phyloP scores from a whole-genome alignment of 2,329 filamentous ascomycete species.

The Xenoacremonium recifei region DNA sequence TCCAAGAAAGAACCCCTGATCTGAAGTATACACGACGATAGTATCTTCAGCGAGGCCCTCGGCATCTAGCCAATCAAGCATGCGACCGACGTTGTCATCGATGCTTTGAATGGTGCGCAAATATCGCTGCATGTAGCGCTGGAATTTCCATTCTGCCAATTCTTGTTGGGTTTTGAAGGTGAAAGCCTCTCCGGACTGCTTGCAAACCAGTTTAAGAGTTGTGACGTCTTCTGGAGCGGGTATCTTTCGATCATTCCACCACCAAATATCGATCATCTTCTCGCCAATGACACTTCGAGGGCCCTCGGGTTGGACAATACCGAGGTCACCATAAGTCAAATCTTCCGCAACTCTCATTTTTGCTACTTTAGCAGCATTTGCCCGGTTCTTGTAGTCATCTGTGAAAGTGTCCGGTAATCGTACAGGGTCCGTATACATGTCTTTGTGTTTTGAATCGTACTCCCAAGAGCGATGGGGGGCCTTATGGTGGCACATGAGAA shows the following conservation, averaged over 20 bases:
- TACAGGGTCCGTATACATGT: constrained; percentile 46
- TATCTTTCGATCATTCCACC: constrained; percentile 25
- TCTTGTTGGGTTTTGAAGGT: constrained; percentile 40
- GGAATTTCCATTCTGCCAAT: constrained; percentile 53
- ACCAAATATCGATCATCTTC: constrained; percentile 24
- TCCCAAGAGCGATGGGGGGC: constrained; percentile 54
- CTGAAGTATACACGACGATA: constrained; percentile 51
- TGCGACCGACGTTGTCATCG: constrained; percentile 50
- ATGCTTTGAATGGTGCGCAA: constrained; percentile 50
- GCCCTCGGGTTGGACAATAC: constrained; percentile 51
- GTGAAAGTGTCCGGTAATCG: constrained; percentile 49
- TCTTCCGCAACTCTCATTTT: constrained; percentile 53
- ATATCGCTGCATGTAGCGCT: constrained; percentile 56
- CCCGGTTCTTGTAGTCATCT: constrained; percentile 55
- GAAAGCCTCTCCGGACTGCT: constrained; percentile 44
- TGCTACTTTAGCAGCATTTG: constrained; percentile 45
- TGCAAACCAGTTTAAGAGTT: constrained; percentile 38
- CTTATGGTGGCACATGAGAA: constrained; percentile 57
- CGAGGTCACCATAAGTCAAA: constrained; percentile 50
- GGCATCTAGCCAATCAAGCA: constrained; percentile 43
- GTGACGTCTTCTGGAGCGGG: constrained; percentile 17
- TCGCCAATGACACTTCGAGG: constrained; percentile 38
- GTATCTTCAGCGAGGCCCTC: constrained; percentile 44
- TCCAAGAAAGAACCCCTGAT: constrained; percentile 56
- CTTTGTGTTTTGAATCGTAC: constrained; percentile 45